Evolutionary conservation across 257 asterid genomes (phyloP), one percentile per base, ranked within the genome.

Genomic region (Sherardia arvensis): DNA sequence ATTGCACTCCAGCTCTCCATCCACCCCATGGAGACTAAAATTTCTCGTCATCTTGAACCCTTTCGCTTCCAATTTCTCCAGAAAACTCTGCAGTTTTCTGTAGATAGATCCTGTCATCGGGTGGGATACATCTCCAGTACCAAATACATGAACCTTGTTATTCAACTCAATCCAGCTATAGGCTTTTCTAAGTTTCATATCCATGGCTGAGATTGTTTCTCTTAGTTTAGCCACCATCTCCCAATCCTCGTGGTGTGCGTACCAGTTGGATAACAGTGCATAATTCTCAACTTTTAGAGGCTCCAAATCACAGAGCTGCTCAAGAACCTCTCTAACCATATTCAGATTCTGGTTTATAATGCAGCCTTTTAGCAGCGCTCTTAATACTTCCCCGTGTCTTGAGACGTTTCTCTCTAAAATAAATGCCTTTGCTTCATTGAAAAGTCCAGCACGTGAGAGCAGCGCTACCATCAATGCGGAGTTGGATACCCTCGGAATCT

Each of bases 161-260:
- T 59, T 65, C 23, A 74, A 65, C 68, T 74, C 79, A 15, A 74
- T 74, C 79, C 75, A 74, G 62, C 79, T 65, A 51, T 53, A 74
- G 59, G 75, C 79, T 25, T 43, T 74, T 29, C 53, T 65, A 23
- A 72, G 75, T 26, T 51, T 60, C 71, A 74, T 32, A 64, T 67
- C 62, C 75, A 59, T 30, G 5, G 65, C 59, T 18, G 18, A 22
- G 5, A 65, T 55, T 23, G 68, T 74, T 34, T 69, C 69, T 27
- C 59, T 65, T 12, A 65, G 32, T 69, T 69, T 56, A 48, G 62
- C 66, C 36, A 65, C 75, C 74, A 54, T 60, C 23, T 53, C 71
- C 62, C 59, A 43, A 28, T 69, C 70, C 22, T 65, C 40, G 45
- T 65, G 64, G 29, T 69, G 66, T 9, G 75, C 72, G 45, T 64